Base-by-base conservation (phyloP, 345 rosid genomes). In the Moricandia arvensis region DNA sequence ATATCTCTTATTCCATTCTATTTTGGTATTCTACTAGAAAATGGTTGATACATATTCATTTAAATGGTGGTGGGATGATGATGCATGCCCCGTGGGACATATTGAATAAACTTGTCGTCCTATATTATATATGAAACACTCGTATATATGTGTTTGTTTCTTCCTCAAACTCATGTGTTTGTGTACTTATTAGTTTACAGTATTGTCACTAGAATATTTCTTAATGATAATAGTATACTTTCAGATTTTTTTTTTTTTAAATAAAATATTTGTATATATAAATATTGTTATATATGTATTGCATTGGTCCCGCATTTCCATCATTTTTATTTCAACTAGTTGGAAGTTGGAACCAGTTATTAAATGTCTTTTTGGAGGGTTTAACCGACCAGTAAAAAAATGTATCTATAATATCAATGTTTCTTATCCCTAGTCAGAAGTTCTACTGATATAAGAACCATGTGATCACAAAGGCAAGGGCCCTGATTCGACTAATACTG, bases 41-140 rank as follows among this genome's bases (percentile, higher is more conserved):
- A 55, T 37, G 26, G 33, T 55, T 30, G 8, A 55, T 18, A 38
- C 31, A 63, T 17, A 6, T 15, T 15, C 55, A 47, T 63, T 17
- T 18, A 10, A 12, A 63, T 18, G 63, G 53, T 69, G 74, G 74
- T 69, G 74, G 74, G 66, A 58, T 71, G 18, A 41, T 71, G 66
- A 71, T 59, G 75, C 33, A 29, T 16, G 59, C 26, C 38, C 43
- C 66, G 74, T 58, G 64, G 58, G 65, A 38, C 74, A 70, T 58
- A 24, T 13, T 4, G 63, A 69, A 57, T 53, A 13, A 8, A 53
- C 37, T n/a, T 69, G 64, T 69, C 73, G 64, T 69, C 73, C 15
- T 34, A 35, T 7, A 8, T 37, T 57, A 12, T 37, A 55, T 37
- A 35, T 34, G 60, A 69, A 26, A 31, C 49, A 68, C 49, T 34